Conservation (phyloP, 2,329 filamentous ascomycete species). For the Alternaria sp. region DNA sequence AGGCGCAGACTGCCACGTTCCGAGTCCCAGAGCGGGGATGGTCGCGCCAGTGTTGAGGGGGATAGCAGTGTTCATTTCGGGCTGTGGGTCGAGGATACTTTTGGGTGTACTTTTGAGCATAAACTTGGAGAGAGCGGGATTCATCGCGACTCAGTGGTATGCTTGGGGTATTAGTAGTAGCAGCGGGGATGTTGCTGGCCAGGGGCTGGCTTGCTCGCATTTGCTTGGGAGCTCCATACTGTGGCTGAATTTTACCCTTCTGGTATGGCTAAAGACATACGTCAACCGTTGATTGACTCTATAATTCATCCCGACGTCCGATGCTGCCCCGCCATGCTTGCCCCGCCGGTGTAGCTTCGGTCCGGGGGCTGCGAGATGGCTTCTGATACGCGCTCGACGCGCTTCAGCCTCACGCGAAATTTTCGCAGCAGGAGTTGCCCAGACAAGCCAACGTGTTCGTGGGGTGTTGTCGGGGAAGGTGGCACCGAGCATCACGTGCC, state of each 20-base stretch:
- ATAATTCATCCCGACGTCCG: constrained; percentile 45
- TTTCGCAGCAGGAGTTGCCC: constrained; percentile 18
- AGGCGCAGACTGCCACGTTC: constrained; percentile 52
- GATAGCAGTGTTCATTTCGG: constrained; percentile 51
- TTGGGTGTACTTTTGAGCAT: constrained; percentile 50
- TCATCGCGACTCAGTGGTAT: constrained; percentile 38
- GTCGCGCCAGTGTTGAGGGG: constrained; percentile 52
- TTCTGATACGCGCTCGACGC: constrained; percentile 22
- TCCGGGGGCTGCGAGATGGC: constrained; percentile 16
- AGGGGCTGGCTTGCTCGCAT: background rate
- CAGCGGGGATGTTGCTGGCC: constrained; percentile 12
- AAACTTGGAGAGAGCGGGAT: constrained; percentile 51
- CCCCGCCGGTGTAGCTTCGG: constrained; percentile 38
- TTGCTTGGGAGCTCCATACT: constrained; percentile 21
- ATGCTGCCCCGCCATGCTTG: constrained; percentile 30
- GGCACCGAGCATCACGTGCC: constrained; percentile 33
- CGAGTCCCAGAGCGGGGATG: constrained; percentile 50
- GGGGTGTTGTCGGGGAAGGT: constrained; percentile 27
- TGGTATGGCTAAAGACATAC: constrained; percentile 16
- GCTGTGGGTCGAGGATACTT: constrained; percentile 47
- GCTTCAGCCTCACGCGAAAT: constrained; percentile 16
- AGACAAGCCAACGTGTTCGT: constrained; percentile 21
- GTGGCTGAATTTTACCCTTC: constrained; percentile 7
- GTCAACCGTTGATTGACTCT: constrained; percentile 42
- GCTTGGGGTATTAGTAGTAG: constrained; percentile 39